Conservation (phyloP, 208 protist genomes). For the Acanthamoeba lugdunensis region DNA sequence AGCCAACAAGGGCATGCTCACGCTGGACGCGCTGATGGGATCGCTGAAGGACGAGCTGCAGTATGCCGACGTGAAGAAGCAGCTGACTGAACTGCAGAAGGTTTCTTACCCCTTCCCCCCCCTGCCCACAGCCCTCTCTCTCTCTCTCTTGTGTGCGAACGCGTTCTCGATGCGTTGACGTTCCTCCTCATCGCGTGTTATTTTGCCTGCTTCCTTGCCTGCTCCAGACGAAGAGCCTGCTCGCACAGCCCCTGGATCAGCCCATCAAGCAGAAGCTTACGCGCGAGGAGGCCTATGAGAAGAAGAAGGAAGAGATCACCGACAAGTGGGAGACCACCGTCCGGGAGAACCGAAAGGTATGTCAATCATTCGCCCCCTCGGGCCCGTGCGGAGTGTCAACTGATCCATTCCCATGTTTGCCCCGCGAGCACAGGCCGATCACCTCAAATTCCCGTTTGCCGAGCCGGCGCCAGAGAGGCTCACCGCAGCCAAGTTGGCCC, state of each 20-base stretch:
- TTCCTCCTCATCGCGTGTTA: background rate
- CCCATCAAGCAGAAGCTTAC: conserved; percentile 54
- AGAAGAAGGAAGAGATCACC: conserved; percentile 38
- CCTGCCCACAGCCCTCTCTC: too few relatives aligned
- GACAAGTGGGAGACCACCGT: conserved; percentile 67
- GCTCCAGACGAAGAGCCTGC: conserved; percentile 6
- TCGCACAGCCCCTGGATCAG: conserved; percentile 16
- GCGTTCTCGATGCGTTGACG: too few relatives aligned
- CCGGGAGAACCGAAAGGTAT: conserved; percentile 63
- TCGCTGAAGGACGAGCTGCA: conserved; percentile 49
- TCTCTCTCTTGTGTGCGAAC: too few relatives aligned
- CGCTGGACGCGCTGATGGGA: conserved; percentile 48
- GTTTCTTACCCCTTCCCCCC: background rate
- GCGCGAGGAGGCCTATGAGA: conserved; percentile 34
- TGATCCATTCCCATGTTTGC: background rate
- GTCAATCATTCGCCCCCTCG: background rate
- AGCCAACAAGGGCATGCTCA: conserved; percentile 37
- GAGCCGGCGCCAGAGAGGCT: background rate
- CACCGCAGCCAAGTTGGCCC: background rate
- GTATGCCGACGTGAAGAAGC: conserved; percentile 44
- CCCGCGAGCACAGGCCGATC: background rate
- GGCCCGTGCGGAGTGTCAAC: background rate
- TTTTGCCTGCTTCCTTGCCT: background rate
- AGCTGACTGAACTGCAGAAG: conserved; percentile 23
- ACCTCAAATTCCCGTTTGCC: conserved; percentile 47